Percentiles rank a stretch among this genome's conserved stretches.
Conservation (phyloP, 208 protist species). For the Trypanosoma cruzi region DNA sequence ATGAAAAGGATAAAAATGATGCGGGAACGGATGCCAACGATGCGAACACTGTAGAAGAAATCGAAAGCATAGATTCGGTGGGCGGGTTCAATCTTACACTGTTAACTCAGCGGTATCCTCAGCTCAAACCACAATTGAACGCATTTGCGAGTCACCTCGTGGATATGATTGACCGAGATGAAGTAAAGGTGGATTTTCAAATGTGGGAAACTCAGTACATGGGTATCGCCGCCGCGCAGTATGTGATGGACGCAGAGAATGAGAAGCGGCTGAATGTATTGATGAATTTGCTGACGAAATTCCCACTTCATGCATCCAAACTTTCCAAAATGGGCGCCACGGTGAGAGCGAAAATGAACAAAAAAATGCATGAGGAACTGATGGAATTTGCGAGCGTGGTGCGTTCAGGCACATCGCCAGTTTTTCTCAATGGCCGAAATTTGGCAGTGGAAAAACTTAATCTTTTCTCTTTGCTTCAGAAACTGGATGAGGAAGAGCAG, state of each 20-base stretch:
- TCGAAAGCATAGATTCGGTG: slow-evolving; percentile 13
- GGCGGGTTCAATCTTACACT: slow-evolving; percentile 47
- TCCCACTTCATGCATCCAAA: slow-evolving; percentile 74
- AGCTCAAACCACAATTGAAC: slow-evolving; percentile 34
- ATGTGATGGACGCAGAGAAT: slow-evolving; percentile 42
- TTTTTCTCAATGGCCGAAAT: slow-evolving; percentile 55
- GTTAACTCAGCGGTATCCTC: slow-evolving; percentile 40
- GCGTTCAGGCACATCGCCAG: slow-evolving; percentile 22
- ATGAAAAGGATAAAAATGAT: slow-evolving; percentile 64
- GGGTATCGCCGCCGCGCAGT: slow-evolving; percentile 51
- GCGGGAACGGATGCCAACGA: background rate
- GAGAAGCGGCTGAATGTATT: slow-evolving; percentile 69
- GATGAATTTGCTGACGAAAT: slow-evolving; percentile 79
- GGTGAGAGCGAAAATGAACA: slow-evolving; percentile 14
- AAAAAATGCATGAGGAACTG: slow-evolving; percentile 26
- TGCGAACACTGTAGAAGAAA: background rate
- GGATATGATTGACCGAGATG: slow-evolving; percentile 32
- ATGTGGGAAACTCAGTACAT: slow-evolving; percentile 74
- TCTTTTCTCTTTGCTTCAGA: slow-evolving; percentile 55
- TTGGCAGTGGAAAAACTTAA: slow-evolving; percentile 34
- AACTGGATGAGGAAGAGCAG: slow-evolving; percentile 39
- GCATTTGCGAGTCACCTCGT: slow-evolving; percentile 40
- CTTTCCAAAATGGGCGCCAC: slow-evolving; percentile 47
- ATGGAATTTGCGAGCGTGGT: slow-evolving; percentile 17
- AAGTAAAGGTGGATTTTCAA: slow-evolving; percentile 64